Evolutionary conservation across 2,329 filamentous ascomycete species (phyloP).

Genomic region (Cladophialophora yegresii): DNA sequence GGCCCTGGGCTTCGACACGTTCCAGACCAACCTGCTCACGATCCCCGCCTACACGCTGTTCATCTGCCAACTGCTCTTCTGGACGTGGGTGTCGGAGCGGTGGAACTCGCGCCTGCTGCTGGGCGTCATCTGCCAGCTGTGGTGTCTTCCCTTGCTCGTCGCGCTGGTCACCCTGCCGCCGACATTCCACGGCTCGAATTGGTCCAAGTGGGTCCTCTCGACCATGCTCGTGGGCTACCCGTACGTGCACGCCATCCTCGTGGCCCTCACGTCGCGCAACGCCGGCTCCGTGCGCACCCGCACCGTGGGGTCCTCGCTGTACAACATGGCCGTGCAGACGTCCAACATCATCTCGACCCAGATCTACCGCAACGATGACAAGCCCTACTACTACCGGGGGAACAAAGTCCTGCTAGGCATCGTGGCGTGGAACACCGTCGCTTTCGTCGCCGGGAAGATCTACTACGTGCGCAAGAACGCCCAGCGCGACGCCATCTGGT

Average conservation of each 20-base stretch:
- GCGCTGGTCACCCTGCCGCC: constrained; percentile 57
- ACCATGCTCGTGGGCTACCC: constrained; percentile 57
- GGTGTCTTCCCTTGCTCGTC: constrained; percentile 61
- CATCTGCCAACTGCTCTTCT: constrained; percentile 58
- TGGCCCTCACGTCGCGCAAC: constrained; percentile 64
- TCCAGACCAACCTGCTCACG: constrained; percentile 64
- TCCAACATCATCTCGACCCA: constrained; percentile 48
- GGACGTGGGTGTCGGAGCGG: constrained; percentile 56
- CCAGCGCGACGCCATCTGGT: constrained; percentile 42
- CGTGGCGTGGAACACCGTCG: constrained; percentile 51
- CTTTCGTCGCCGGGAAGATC: constrained; percentile 51
- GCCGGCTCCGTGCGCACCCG: constrained; percentile 63
- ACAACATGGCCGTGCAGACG: constrained; percentile 51
- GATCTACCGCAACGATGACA: constrained; percentile 60
- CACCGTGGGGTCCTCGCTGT: constrained; percentile 60
- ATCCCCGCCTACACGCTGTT: constrained; percentile 61
- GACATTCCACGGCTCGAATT: constrained; percentile 51
- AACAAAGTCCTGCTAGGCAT: constrained; percentile 56
- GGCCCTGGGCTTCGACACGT: constrained; percentile 60
- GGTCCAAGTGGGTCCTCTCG: constrained; percentile 56
- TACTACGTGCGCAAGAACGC: constrained; percentile 48
- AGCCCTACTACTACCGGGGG: constrained; percentile 55
- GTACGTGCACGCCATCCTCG: constrained; percentile 61
- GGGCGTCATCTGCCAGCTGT: constrained; percentile 56
- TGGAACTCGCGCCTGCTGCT: constrained; percentile 52